Evolutionary conservation across 2,329 filamentous ascomycete species (phyloP), one percentile per base, ranked within the genome.

Genomic region (Ceratocystis ficicola): DNA sequence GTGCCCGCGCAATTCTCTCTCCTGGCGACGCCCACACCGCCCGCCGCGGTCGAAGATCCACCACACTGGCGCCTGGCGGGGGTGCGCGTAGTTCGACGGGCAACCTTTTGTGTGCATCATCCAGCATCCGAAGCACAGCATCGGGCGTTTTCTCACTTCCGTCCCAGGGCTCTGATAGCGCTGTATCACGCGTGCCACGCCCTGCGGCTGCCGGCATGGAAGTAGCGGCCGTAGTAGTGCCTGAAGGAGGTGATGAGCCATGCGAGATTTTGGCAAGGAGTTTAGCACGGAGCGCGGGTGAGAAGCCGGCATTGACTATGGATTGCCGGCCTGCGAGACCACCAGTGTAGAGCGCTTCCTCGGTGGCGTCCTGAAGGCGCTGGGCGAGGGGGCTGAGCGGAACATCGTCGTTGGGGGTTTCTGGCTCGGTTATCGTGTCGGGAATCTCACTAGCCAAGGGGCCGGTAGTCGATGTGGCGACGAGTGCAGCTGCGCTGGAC

Each of bases 91-190:
- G 70, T 0, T 75, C 77, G 3, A 78, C 78, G 15, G 73, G 75
- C 62, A 95, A 77, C 0, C 87, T 88, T 72, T 91, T 90, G 68
- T 83, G 65, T 30, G 89, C 83, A 72, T 95, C 90, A 66, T 89
- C 83, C 10, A 94, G 75, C 88, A 97, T 97, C 41, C 94, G 85
- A 62, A 95, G 77, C 25, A 90, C 86, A 0, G 87, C 81, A 73
- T 96, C 91, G 70, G 86, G 83, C 1, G 87, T 76, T 4, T 78
- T 79, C 75, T 97, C 94, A 12, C 82, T 79, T 1, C 93, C 94
- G 0, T 82, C 85, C 94, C 94, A 99, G 1, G 87, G 81, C 66
- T 81, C 76, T 5, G 86, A 83, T 0, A 81, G 79, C 1, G 90
- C 90, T 44, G 86, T 82, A 62, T 87, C 83, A 68, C 84, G 81